Percentiles rank a stretch among this genome's conserved stretches.
These are phyloP conservation scores for Daldinia vernicosa DNA, from an alignment of 495 filamentous ascomycete genomes.

Conservation along the genomic window DNA sequence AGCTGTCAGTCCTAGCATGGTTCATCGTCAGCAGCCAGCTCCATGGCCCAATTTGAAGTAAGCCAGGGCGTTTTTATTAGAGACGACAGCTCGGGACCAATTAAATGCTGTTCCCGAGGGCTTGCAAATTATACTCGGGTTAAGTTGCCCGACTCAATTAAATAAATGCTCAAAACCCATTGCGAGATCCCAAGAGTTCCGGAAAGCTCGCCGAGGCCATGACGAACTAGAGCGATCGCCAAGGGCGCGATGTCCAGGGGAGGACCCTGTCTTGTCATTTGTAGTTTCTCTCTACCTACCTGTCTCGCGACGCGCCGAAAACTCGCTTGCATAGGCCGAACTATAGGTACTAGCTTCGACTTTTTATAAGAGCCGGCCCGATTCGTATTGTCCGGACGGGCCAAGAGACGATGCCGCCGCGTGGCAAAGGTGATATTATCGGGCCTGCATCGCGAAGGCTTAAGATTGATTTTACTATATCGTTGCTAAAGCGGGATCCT, in stretches of 20 bases:
- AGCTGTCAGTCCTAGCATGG: no score
- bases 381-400: conserved; percentile 22
- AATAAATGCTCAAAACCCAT: conserved; percentile 2
- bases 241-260: conserved; percentile 18
- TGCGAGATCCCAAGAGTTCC: conserved; percentile 6
- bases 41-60: conserved; percentile 70
- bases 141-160: neutral
- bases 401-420: conserved; percentile 22
- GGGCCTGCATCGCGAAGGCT: conserved; percentile 6
- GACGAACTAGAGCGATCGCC: conserved; percentile 31
- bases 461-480: neutral
- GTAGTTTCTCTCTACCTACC: neutral
- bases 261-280: conserved; percentile 6
- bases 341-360: conserved; percentile 15
- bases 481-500: conserved; percentile 12
- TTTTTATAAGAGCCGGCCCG: conserved; percentile 29
- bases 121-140: conserved; percentile 13
- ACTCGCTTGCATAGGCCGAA: neutral
- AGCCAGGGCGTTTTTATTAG: neutral
- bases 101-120: neutral
- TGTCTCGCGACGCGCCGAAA: conserved; percentile 1
- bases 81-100: conserved; percentile 11
- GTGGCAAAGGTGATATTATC: conserved; percentile 18
- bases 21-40: conserved; percentile 83
- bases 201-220: conserved; percentile 27